A percentile compares a stretch with the other conserved stretches of the same genome.
phyloP scores from a whole-genome alignment of 495 filamentous ascomycete genomes.

The Hypoxylon trugodes region DNA sequence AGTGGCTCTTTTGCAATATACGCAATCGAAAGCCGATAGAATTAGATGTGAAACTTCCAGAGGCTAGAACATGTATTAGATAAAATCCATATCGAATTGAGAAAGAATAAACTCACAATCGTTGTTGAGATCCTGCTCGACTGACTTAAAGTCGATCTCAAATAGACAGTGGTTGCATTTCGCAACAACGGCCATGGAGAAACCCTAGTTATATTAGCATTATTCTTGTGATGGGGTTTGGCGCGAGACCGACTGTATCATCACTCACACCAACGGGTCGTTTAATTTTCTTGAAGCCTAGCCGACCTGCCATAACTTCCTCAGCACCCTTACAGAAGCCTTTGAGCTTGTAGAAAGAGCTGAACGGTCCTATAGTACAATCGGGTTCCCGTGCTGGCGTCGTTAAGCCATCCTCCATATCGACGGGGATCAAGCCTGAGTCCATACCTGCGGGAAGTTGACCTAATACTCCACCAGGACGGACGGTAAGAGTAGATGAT shows the following conservation, averaged over 20 bases:
- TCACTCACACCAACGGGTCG: slow-evolving; percentile 44
- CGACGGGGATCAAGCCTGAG: slow-evolving; percentile 48
- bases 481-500: slow-evolving; percentile 23
- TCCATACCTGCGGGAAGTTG: slow-evolving; percentile 23
- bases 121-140: slow-evolving; percentile 50
- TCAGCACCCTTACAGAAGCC: slow-evolving; percentile 56
- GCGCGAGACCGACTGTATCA: neutral
- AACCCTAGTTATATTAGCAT: slow-evolving; percentile 35
- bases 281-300: slow-evolving; percentile 51
- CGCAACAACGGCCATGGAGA: slow-evolving; percentile 43
- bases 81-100: neutral
- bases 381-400: slow-evolving; percentile 37
- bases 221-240: neutral
- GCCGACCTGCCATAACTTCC: slow-evolving; percentile 44
- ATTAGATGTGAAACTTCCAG: slow-evolving; percentile 46
- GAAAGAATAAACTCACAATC: slow-evolving; percentile 36
- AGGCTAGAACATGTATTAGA: slow-evolving; percentile 32
- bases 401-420: slow-evolving; percentile 34
- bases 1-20: slow-evolving; percentile 54
- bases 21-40: slow-evolving; percentile 50
- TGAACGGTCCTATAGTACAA: slow-evolving; percentile 44
- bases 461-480: neutral
- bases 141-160: slow-evolving; percentile 49
- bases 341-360: slow-evolving; percentile 52
- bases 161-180: slow-evolving; percentile 53